Evolutionary conservation across 176 grass and related monocot genomes (phyloP), one percentile per base, ranked within the genome.

Genomic region (Carex cristatella): DNA sequence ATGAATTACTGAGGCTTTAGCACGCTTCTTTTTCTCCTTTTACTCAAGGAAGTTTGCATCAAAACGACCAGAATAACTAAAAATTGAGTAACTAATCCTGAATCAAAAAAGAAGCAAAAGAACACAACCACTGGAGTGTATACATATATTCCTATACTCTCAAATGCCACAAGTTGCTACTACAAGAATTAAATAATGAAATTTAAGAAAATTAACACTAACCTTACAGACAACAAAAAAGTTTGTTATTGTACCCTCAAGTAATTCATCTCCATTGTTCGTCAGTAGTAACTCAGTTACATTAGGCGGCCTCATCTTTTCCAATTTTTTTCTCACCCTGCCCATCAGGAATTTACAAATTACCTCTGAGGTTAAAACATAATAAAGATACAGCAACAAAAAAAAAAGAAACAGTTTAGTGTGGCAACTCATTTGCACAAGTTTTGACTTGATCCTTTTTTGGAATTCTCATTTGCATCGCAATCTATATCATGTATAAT

Each of bases 191-290:
- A 46, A 46, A 46, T 46, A 46, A 46, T 46, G 44, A 66, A 6
- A 1, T 56, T 63, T 51, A 51, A 51, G 37, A 54, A 66, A 16
- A 66, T 71, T 62, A 60, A 7, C 80, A 88, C 65, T 85, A 15
- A 88, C 89, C 91, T 89, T 93, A 80, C 89, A 86, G 57, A 95
- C 70, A 66, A 98, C 86, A 57, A 98, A 98, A 79, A 98, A 94
- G 74, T 94, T 98, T 66, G 95, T 94, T 30, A 94, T 76, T 27
- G 74, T 84, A 53, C 93, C 95, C 91, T 98, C 95, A 56, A 98
- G 93, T 81, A 98, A 88, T 59, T 61, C 86, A 85, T 98, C 86
- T 48, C 95, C 95, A 19, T 98, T 86, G 15, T 94, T 93, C 7
- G 83, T 90, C 83, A 98, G 81, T 81, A 98, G 88, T 19, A 94